Percentiles rank a stretch among this genome's conserved stretches.
phyloP scores from a whole-genome alignment of 176 grass and related monocot species.

The Canna indica region DNA sequence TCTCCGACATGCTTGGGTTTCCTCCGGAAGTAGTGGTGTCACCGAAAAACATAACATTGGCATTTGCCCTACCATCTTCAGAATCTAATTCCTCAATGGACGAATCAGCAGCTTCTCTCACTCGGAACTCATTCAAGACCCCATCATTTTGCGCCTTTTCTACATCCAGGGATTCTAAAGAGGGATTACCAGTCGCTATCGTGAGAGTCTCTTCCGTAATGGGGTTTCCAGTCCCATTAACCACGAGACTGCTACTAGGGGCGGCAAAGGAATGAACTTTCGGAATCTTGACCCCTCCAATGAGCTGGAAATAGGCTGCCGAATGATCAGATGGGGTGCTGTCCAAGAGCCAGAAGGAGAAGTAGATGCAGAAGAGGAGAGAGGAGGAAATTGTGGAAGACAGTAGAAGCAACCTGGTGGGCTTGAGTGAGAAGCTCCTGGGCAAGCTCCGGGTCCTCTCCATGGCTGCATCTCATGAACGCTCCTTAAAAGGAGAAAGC shows the following conservation, averaged over 20 bases:
- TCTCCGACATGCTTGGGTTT: background rate
- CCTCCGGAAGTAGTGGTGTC: background rate
- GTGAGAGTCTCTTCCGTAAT: background rate
- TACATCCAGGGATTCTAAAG: constrained; percentile 15
- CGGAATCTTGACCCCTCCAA: constrained; percentile 1
- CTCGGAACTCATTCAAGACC: constrained; percentile 8
- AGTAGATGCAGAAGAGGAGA: constrained; percentile 57
- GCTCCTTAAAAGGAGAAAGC: background rate
- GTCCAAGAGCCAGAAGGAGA: constrained; percentile 46
- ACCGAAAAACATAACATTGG: background rate
- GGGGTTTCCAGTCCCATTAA: background rate
- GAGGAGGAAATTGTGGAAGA: constrained; percentile 48
- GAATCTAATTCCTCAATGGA: constrained; percentile 26
- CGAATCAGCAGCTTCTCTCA: constrained; percentile 11
- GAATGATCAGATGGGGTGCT: constrained; percentile 15
- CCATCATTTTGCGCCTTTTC: constrained; percentile 15
- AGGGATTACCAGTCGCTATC: constrained; percentile 8
- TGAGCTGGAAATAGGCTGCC: background rate
- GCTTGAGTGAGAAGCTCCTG: constrained; percentile 35
- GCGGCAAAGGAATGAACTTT: constrained; percentile 10
- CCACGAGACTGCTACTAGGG: background rate
- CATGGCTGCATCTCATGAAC: constrained; percentile 26
- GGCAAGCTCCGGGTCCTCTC: constrained; percentile 39
- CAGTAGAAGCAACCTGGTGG: constrained; percentile 36
- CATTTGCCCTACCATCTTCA: constrained; percentile 2